phyloP scores from a whole-genome alignment of 306 rosid species.

The Quillaja saponaria region DNA sequence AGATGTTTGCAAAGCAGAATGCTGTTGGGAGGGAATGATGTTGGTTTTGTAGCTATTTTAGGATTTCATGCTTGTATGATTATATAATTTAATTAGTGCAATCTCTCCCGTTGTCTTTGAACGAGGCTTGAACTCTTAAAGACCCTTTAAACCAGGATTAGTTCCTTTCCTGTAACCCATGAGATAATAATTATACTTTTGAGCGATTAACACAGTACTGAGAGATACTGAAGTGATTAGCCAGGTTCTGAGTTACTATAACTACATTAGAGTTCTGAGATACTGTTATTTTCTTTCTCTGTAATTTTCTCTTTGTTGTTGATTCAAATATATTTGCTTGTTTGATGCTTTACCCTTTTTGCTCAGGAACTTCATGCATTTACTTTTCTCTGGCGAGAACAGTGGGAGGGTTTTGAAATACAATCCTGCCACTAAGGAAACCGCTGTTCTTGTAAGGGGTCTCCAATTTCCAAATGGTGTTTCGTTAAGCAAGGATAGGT shows the following conservation, averaged over 20 bases:
- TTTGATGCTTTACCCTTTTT: no score
- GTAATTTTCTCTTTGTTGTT: not conserved
- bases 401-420: constrained; percentile 82
- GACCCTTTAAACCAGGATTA: no score
- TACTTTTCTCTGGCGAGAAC: constrained; percentile 69
- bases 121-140: no score
- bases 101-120: no score
- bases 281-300: not conserved
- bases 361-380: constrained; percentile 84
- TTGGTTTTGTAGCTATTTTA: no score
- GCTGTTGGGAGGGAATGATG: no score
- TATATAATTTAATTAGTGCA: no score
- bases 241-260: not conserved
- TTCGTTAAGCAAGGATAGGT: constrained; percentile 89
- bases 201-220: no score
- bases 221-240: not conserved
- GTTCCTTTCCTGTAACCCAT: no score
- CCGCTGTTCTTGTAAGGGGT: constrained; percentile 70
- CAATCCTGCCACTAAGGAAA: constrained; percentile 67
- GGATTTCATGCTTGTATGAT: no score
- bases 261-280: not conserved
- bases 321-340: not conserved
- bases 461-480: constrained; percentile 85
- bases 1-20: no score
- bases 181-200: not conserved